Evolutionary conservation across 2,329 filamentous ascomycete species (phyloP), one percentile per base, ranked within the genome.

Genomic region (Coccinonectria pachysandricola): DNA sequence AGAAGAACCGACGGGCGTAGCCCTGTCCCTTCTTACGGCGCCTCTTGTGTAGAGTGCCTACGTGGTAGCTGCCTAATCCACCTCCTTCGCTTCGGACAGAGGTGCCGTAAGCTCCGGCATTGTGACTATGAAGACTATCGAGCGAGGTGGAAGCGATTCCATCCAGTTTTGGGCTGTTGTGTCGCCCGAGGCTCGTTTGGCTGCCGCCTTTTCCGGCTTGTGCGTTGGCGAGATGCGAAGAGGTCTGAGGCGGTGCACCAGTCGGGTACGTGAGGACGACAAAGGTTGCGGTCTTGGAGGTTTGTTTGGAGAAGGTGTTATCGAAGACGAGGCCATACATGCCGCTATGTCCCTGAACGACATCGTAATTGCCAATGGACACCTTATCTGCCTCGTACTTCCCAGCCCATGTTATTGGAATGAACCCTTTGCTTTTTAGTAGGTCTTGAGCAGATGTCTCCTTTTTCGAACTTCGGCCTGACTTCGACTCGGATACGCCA

Each of bases 271-370:
- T 96, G 52, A 96, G 71, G 27, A 98, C 73, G 18, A 95, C 87
- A 48, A 98, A 84, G 6, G 88, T 96, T 12, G 86, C 86, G 15
- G 81, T 94, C 60, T 98, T 98, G 27, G 87, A 91, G 21, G 82
- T 79, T 54, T 79, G 83, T 60, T 95, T 96, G 34, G 87, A 94
- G 53, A 98, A 98, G 15, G 91, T 98, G 50, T 98, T 98, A 70
- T 98, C 91, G 49, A 98, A 94, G 16, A 96, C 85, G 35, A 98
- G 65, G 30, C 87, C 91, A 52, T 93, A 98, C 74, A 94, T 95
- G 48, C 91, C 91, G 13, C 78, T 83, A 37, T 91, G 75, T 17
- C 75, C 75, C 6, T 62, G 47, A 1, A 64, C 62, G 13, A 96
- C 83, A 49, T 94, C 81, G 51, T 85, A 84, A 12, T 79, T 91